Evolutionary conservation across 495 filamentous ascomycete species (phyloP).

Genomic region (Aspergillus affinis): DNA sequence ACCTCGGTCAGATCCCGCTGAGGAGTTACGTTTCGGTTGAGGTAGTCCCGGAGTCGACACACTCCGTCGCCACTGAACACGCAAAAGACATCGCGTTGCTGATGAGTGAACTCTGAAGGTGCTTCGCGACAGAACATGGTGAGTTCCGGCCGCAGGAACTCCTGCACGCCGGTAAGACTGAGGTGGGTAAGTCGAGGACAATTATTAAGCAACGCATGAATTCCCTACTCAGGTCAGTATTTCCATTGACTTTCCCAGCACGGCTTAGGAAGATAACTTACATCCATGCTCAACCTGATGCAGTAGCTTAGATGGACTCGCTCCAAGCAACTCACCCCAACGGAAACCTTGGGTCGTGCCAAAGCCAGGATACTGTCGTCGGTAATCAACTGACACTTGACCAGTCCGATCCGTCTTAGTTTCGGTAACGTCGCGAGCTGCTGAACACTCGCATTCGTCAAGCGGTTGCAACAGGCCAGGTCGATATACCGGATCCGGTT

Average conservation of each 20-base stretch:
- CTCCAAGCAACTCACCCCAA: slow-evolving; percentile 67
- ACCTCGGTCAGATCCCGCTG: slow-evolving; percentile 43
- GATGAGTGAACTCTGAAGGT: slow-evolving; percentile 88
- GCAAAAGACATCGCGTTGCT: slow-evolving; percentile 93
- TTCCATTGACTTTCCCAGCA: slow-evolving; percentile 14
- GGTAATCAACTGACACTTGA: slow-evolving; percentile 90
- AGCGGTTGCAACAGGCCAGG: slow-evolving; percentile 85
- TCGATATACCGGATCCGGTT: slow-evolving; percentile 98
- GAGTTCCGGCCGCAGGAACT: slow-evolving; percentile 72
- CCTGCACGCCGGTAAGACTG: slow-evolving; percentile 90
- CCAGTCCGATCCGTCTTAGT: slow-evolving; percentile 87
- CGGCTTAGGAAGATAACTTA: slow-evolving; percentile 43
- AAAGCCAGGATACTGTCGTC: slow-evolving; percentile 84
- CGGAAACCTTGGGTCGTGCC: slow-evolving; percentile 54
- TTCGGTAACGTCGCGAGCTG: slow-evolving; percentile 87
- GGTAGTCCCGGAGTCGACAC: slow-evolving; percentile 66
- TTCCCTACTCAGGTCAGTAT: slow-evolving; percentile 62
- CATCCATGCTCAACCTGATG: slow-evolving; percentile 71
- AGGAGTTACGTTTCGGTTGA: slow-evolving; percentile 54
- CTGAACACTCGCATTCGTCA: slow-evolving; percentile 86
- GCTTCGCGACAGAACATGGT: slow-evolving; percentile 82
- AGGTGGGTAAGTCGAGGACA: slow-evolving; percentile 93
- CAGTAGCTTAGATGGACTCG: slow-evolving; percentile 98
- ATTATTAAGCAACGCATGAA: slow-evolving; percentile 82
- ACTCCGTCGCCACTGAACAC: slow-evolving; percentile 94